These are phyloP conservation scores for Isatis lusitanica DNA, from an alignment of 441 rosid species.

Conservation along the genomic window DNA sequence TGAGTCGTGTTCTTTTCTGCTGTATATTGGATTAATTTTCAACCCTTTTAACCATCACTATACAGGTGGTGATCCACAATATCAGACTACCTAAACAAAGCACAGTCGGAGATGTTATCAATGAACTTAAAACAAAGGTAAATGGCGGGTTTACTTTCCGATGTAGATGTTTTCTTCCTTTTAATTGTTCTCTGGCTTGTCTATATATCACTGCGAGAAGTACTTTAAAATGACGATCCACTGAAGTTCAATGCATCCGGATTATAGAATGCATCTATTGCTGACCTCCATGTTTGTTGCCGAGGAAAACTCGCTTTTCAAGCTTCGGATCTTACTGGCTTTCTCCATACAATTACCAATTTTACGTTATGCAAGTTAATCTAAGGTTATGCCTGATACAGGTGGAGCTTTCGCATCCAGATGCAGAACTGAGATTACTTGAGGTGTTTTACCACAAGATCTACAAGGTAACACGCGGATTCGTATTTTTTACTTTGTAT, in stretches of 20 bases:
- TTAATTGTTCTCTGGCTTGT: conserved; percentile 9
- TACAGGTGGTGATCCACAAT: conserved; percentile 64
- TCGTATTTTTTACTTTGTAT: conserved; percentile 6
- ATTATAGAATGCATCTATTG: conserved; percentile 1
- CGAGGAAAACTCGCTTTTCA: not conserved
- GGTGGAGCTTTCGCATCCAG: conserved; percentile 74
- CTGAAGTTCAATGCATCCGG: conserved; percentile 8
- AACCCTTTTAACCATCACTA: conserved; percentile 26
- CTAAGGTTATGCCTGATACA: conserved; percentile 33
- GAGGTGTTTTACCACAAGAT: conserved; percentile 76
- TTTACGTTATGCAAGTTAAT: conserved; percentile 2
- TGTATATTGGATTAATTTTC: conserved; percentile 7
- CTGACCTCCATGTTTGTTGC: conserved; percentile 6
- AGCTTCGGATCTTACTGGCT: not conserved
- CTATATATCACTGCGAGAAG: not conserved
- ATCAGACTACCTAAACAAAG: conserved; percentile 75
- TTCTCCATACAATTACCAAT: not conserved
- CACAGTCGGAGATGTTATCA: conserved; percentile 74
- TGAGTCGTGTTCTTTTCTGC: conserved; percentile 14
- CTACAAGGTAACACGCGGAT: conserved; percentile 51
- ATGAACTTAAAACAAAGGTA: conserved; percentile 68
- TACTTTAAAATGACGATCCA: not conserved
- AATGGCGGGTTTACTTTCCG: conserved; percentile 20
- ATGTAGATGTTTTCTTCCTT: conserved; percentile 1
- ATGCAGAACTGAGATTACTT: conserved; percentile 66